phyloP scores from a whole-genome alignment of 2,329 filamentous ascomycete species.

The Paradendryphiella salina region DNA sequence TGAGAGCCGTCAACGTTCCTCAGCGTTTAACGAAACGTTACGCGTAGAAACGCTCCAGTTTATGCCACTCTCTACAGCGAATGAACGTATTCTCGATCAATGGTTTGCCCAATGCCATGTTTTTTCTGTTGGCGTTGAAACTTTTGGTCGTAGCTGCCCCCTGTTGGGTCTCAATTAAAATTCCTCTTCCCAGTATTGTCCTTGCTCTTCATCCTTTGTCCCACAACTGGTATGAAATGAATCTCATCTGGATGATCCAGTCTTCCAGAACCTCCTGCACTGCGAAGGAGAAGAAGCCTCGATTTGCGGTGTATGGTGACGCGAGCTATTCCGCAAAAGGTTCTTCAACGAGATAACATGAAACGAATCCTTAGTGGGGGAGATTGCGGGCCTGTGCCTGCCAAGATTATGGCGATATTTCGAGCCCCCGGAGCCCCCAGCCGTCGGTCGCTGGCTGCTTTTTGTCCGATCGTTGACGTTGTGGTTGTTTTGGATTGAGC shows the following conservation, averaged over 20 bases:
- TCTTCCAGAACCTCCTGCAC: conserved; percentile 14
- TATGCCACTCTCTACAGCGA: conserved; percentile 2
- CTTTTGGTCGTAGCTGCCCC: no score
- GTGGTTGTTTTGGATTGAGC: conserved; percentile 3
- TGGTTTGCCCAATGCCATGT: neutral
- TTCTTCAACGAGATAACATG: conserved; percentile 11
- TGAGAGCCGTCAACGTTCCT: conserved; percentile 12
- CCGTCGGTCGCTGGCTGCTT: neutral
- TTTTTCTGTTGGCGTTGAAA: neutral
- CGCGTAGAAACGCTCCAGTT: conserved; percentile 19
- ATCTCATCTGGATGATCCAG: conserved; percentile 6
- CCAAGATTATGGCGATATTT: conserved; percentile 16
- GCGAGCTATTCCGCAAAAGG: conserved; percentile 18
- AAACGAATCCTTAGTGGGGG: conserved; percentile 24
- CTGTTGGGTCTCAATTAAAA: no score
- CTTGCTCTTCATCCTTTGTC: neutral
- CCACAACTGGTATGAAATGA: conserved; percentile 4
- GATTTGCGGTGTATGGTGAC: conserved; percentile 16
- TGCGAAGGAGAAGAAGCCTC: conserved; percentile 8
- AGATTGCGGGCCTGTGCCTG: conserved; percentile 22
- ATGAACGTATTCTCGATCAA: conserved; percentile 1
- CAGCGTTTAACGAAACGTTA: conserved; percentile 36
- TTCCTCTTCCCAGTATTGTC: neutral
- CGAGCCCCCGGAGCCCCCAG: conserved; percentile 7
- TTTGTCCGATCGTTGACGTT: conserved; percentile 1